A percentile compares a stretch with the other conserved stretches of the same genome.
phyloP scores from a whole-genome alignment of 768 basidiomycete genomes.

The Tylopilus vinaceipallidus region DNA sequence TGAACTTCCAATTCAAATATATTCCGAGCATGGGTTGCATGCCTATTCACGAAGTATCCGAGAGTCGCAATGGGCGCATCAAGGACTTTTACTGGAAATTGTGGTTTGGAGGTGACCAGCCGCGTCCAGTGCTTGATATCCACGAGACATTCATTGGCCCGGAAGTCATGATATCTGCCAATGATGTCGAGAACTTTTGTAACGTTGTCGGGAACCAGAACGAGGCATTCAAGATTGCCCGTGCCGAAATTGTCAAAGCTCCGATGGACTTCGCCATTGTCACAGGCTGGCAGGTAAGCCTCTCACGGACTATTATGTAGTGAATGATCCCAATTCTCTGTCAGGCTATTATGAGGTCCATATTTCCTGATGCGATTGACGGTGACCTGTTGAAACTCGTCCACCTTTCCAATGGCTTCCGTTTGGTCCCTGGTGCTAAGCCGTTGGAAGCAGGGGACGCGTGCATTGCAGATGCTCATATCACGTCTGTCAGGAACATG shows the following conservation, averaged over 20 bases:
- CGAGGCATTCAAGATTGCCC: constrained; percentile 81
- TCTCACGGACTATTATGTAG: neutral
- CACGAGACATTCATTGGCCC: constrained; percentile 84
- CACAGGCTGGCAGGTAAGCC: constrained; percentile 92
- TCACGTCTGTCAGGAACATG: constrained; percentile 85
- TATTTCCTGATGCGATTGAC: constrained; percentile 90
- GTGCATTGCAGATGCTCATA: constrained; percentile 86
- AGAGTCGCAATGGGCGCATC: constrained; percentile 83
- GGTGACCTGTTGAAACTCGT: constrained; percentile 95
- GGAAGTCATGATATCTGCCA: constrained; percentile 75
- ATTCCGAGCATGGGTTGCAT: constrained; percentile 85
- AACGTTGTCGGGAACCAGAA: constrained; percentile 91
- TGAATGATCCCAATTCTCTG: constrained; percentile 13
- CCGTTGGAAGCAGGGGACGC: constrained; percentile 83
- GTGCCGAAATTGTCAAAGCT: constrained; percentile 68
- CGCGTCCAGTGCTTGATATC: constrained; percentile 75
- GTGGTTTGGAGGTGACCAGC: constrained; percentile 90
- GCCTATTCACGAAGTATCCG: constrained; percentile 88
- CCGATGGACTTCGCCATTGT: constrained; percentile 99
- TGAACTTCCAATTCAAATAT: constrained; percentile 81
- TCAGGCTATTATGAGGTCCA: constrained; percentile 98
- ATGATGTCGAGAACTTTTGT: constrained; percentile 85
- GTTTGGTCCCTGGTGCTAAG: constrained; percentile 72
- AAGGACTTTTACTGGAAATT: constrained; percentile 98
- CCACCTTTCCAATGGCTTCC: constrained; percentile 97